Base-by-base conservation (phyloP, 805 yeast genomes). In the Kazachstania bromeliacearum region DNA sequence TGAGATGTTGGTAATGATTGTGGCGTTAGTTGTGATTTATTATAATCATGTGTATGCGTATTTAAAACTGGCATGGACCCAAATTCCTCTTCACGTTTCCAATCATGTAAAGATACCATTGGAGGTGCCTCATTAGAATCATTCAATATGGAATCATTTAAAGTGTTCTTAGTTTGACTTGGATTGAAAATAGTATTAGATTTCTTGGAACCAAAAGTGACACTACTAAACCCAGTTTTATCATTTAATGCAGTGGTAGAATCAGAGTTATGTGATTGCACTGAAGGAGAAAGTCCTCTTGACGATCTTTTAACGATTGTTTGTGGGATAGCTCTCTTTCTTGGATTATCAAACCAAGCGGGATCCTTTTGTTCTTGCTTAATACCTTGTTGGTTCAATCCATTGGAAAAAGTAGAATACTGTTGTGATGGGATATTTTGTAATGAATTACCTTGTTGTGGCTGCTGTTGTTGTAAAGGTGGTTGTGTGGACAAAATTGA, bases 321-420 rank as follows among this genome's bases (percentile, higher is more conserved):
- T n/a, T 66, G 63, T 7, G 77, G 76, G n/a, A 67, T 59, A 1
- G 60, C 53, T 38, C 77, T 59, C 41, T 67, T 66, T 40, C 63
- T 67, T n/a, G 69, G 63, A 33, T 62, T 62, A 29, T 62, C 60
- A 41, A 53, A 63, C 68, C 67, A 67, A 16, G 48, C 48, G 5
- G 64, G 64, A 16, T 47, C 51, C 18, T 45, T 38, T n/a, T 31
- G 34, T 21, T 33, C 37, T 18, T 28, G 37, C 9, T 31, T 33
- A 4, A 30, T 31, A 17, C 34, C 28, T 23, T 34, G 43, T 22
- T 33, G 33, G 27, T 24, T 22, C 5, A 33, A 7, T n/a, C 35
- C 20, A 6, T 27, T 19, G 7, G 12, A 22, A 7, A 33, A 26
- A 13, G 17, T 12, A 6, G 31, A 10, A 15, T 26, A 19, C 18